Percentiles rank a stretch among this genome's conserved stretches.
Conservation (phyloP, 2,329 filamentous ascomycete species). For the Aspergillus chevalieri region DNA sequence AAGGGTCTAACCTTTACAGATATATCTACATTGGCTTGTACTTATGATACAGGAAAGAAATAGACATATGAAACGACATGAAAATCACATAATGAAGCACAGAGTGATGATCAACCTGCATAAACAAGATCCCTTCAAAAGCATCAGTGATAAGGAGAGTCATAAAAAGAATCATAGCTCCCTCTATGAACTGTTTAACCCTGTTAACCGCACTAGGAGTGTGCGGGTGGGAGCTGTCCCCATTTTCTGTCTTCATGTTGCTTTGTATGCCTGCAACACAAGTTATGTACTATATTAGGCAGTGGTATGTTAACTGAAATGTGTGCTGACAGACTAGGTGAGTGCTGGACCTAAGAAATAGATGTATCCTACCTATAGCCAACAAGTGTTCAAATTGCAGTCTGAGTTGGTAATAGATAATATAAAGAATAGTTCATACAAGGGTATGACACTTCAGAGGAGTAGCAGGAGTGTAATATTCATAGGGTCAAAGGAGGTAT, state of each 20-base stretch:
- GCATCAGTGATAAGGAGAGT: background rate
- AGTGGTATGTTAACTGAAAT: constrained; percentile 1
- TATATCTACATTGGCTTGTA: background rate
- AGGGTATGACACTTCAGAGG: background rate
- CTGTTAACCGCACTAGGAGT: background rate
- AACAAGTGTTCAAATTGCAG: background rate
- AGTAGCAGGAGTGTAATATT: background rate
- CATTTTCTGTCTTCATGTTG: constrained; percentile 1
- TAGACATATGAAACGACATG: background rate
- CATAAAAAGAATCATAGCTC: background rate
- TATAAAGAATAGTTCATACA: background rate
- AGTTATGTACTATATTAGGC: background rate
- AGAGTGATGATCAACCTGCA: background rate
- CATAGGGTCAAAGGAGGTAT: background rate
- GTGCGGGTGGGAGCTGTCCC: background rate
- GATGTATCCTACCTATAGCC: background rate
- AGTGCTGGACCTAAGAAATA: background rate
- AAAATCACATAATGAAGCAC: background rate
- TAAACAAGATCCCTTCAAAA: constrained; percentile 1
- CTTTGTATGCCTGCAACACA: background rate
- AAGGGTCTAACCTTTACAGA: background rate
- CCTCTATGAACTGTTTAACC: background rate
- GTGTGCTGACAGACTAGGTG: too few species aligned
- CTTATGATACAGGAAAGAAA: background rate
- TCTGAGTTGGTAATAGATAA: background rate